Evolutionary conservation across 345 rosid species (phyloP).

Genomic region (Citrus maxima): DNA sequence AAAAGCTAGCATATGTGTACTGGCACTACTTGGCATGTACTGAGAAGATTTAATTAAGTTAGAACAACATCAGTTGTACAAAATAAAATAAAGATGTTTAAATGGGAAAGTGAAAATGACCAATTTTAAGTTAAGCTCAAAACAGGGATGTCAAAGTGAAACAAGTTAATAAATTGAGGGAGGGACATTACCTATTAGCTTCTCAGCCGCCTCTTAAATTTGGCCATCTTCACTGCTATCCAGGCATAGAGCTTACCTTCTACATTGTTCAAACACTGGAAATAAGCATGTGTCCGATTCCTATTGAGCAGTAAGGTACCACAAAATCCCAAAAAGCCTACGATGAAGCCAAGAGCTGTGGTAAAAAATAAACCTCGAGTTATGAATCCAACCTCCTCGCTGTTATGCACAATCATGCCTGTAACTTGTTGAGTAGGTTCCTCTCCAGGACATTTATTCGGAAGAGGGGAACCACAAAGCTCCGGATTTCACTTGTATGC

Average conservation of each 20-base stretch:
- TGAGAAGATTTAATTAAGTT: no score
- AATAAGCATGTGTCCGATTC: not conserved
- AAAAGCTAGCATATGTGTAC: not conserved
- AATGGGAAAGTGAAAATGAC: no score
- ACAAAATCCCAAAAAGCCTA: not conserved
- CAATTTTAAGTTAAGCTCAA: no score
- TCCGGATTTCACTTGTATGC: not conserved
- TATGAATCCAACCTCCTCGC: not conserved
- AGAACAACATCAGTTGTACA: no score
- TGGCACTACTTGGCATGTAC: no score
- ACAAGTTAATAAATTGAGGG: not conserved
- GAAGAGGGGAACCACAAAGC: not conserved
- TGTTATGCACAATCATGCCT: not conserved
- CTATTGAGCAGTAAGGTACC: conserved; percentile 1
- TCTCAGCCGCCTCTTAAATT: not conserved
- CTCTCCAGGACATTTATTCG: not conserved
- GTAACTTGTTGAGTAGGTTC: not conserved
- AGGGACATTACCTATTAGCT: not conserved
- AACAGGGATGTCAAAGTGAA: no score
- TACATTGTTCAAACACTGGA: not conserved
- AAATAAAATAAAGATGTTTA: no score
- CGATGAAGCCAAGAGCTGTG: not conserved
- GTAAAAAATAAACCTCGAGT: not conserved
- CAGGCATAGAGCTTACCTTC: not conserved
- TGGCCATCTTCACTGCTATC: not conserved